Percentiles rank a stretch among this genome's conserved stretches.
phyloP scores from a whole-genome alignment of 495 filamentous ascomycete genomes.

The Darksidea phi region DNA sequence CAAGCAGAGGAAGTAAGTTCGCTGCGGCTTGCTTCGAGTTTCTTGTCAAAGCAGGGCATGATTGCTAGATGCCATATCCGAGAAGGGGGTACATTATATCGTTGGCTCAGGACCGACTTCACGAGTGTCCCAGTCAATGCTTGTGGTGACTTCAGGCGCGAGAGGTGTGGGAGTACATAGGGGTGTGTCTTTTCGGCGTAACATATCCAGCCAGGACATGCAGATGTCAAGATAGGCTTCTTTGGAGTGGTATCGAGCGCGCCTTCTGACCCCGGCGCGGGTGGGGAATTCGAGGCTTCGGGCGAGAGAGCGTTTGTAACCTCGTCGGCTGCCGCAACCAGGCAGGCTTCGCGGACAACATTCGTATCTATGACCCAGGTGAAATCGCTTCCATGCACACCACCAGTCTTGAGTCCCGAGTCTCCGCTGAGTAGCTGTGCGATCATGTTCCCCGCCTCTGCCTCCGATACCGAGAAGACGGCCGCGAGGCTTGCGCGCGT shows the following conservation, averaged over 20 bases:
- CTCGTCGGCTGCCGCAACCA: slow-evolving; percentile 82
- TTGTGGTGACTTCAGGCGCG: slow-evolving; percentile 88
- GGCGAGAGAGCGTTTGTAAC: slow-evolving; percentile 39
- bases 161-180: slow-evolving; percentile 86
- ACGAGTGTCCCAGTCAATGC: slow-evolving; percentile 84
- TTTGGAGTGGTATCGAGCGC: slow-evolving; percentile 47
- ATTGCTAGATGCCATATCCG: slow-evolving; percentile 90
- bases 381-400: slow-evolving; percentile 72
- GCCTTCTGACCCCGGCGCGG: slow-evolving; percentile 34
- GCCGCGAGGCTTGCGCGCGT: slow-evolving; percentile 83
- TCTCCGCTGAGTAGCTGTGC: slow-evolving; percentile 72
- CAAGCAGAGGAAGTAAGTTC: slow-evolving; percentile 84
- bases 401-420: slow-evolving; percentile 65
- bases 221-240: slow-evolving; percentile 80
- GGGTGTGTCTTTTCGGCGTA: slow-evolving; percentile 98
- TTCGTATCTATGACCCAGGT: slow-evolving; percentile 88
- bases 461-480: slow-evolving; percentile 68
- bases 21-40: slow-evolving; percentile 89
- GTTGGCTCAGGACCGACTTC: slow-evolving; percentile 75
- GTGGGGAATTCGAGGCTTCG: slow-evolving; percentile 11
- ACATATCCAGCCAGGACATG: slow-evolving; percentile 97
- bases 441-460: slow-evolving; percentile 76
- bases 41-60: slow-evolving; percentile 99
- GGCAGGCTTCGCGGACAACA: slow-evolving; percentile 67
- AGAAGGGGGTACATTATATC: slow-evolving; percentile 67